Conservation (phyloP, 306 rosid species). For the Corylus americana region DNA sequence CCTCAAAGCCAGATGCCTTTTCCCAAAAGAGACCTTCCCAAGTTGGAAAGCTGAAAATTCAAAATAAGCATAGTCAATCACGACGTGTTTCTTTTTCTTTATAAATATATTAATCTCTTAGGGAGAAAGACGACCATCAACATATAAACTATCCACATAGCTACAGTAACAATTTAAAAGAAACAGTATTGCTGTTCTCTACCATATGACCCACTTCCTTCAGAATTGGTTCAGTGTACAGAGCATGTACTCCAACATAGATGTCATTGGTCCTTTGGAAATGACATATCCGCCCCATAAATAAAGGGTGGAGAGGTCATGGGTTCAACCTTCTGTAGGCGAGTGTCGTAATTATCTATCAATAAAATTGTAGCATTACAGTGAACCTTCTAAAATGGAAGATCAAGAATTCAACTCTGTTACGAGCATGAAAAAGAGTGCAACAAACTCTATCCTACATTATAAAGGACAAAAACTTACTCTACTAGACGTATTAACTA, state of each 20-base stretch:
- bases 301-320: not conserved
- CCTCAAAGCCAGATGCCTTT: slow-evolving; percentile 99
- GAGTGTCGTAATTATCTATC: not conserved
- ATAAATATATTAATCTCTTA: not conserved
- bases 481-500: not conserved
- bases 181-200: not conserved
- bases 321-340: not conserved
- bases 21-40: slow-evolving; percentile 99
- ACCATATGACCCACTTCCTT: not conserved
- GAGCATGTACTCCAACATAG: too few species aligned
- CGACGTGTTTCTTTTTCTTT: not conserved
- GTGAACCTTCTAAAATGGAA: not conserved
- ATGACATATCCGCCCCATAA: not conserved
- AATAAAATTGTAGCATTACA: not conserved
- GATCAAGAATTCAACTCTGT: not conserved
- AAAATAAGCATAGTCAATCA: slow-evolving; percentile 27
- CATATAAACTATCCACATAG: not conserved
- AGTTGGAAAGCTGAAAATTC: slow-evolving; percentile 72
- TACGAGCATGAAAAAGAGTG: not conserved
- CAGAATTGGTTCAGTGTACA: not conserved
- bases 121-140: not conserved
- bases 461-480: not conserved
- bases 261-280: too few species aligned
- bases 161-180: not conserved
- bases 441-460: not conserved